A percentile compares a stretch with the other conserved stretches of the same genome.
Conservation (phyloP, 257 asterid species). For the Scutellaria baicalensis region DNA sequence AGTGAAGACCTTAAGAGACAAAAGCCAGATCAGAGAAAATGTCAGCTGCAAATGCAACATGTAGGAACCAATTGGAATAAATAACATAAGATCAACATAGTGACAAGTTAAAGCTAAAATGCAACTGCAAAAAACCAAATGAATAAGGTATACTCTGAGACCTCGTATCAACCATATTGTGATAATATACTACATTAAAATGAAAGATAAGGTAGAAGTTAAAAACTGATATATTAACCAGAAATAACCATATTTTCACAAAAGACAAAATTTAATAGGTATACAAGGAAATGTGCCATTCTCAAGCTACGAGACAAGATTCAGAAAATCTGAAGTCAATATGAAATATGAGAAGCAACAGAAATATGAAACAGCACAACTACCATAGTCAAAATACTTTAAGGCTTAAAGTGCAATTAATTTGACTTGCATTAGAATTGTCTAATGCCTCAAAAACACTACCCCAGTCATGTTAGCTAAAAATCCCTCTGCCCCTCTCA, state of each 20-base stretch:
- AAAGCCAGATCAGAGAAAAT: neutral
- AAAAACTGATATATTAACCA: neutral
- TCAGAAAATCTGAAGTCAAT: neutral
- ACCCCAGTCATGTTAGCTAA: neutral
- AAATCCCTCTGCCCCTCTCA: neutral
- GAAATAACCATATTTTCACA: neutral
- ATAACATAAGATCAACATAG: neutral
- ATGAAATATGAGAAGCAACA: neutral
- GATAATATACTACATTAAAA: neutral
- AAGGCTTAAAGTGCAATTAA: neutral
- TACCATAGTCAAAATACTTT: constrained; percentile 1
- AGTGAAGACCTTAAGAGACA: neutral
- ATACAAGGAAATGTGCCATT: neutral
- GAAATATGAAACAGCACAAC: neutral
- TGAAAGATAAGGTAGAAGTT: neutral
- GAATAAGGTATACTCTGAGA: neutral
- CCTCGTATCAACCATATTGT: neutral
- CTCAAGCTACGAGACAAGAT: neutral
- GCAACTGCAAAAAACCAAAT: neutral
- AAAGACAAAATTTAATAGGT: neutral
- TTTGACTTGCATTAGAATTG: neutral
- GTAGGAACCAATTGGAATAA: neutral
- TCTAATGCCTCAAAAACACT: neutral
- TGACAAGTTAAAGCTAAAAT: neutral
- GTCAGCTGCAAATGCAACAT: neutral